Conservation (phyloP, 2,329 filamentous ascomycete genomes). For the Pestalotiopsis fici region DNA sequence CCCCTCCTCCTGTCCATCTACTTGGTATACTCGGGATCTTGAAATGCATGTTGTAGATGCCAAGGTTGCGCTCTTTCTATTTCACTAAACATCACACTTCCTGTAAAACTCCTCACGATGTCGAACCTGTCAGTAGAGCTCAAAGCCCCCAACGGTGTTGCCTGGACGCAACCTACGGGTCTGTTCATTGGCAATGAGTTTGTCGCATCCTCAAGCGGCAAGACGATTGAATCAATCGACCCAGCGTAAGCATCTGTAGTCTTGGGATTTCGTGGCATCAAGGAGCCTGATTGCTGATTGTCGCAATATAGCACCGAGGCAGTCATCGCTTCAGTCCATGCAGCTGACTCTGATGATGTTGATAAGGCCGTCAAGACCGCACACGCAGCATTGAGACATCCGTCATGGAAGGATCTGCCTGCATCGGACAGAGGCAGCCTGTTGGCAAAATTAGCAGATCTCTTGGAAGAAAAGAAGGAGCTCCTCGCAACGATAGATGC, state of each 20-base stretch:
- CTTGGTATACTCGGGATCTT: background rate
- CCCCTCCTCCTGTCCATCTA: background rate
- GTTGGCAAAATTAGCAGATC: conserved; percentile 69
- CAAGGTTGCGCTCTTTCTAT: background rate
- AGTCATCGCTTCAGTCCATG: conserved; percentile 67
- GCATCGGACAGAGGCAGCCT: conserved; percentile 67
- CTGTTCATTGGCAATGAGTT: conserved; percentile 79
- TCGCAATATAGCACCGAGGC: conserved; percentile 42
- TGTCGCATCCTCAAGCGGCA: conserved; percentile 59
- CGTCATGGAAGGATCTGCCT: conserved; percentile 69
- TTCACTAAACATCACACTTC: background rate
- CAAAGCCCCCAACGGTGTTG: conserved; percentile 70
- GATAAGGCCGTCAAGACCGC: conserved; percentile 69
- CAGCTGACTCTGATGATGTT: conserved; percentile 64
- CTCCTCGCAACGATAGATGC: conserved; percentile 61
- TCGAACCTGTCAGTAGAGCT: conserved; percentile 50
- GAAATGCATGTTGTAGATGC: background rate
- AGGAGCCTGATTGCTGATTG: background rate
- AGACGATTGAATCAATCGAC: conserved; percentile 65
- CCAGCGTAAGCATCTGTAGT: conserved; percentile 52
- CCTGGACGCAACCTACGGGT: conserved; percentile 65
- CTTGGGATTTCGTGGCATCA: background rate
- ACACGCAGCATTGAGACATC: conserved; percentile 66
- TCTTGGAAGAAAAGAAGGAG: conserved; percentile 65
- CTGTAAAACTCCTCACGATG: conserved; percentile 21